Base-by-base conservation (phyloP, 1,284 basidiomycete species). In the Sanghuangporus sanghuang region DNA sequence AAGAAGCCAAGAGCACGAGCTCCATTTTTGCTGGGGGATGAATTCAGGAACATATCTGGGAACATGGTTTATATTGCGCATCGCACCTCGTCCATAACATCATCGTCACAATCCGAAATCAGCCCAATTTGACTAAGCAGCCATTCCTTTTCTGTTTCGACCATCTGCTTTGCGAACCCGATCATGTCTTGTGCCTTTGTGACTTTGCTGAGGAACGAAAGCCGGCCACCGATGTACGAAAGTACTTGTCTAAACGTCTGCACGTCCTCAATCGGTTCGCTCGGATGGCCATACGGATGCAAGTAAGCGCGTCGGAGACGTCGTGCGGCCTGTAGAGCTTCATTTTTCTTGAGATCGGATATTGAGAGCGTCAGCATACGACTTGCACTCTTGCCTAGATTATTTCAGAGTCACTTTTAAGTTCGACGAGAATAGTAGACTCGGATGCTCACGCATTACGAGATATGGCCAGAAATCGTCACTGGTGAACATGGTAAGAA, bases 391-490 rank as follows among this genome's bases (percentile, higher is more conserved):
- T 87, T 89, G 59, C 87, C 86, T 90, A 68, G 39, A 49, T 62
- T 62, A 64, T 39, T 23, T 16, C 14, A 27, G 1, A 18, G 36
- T n/a, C 11, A 3, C 0, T 49, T 4, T 58, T 11, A 39, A 7
- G 2, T 11, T 12, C 3, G n/a, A 38, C 61, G 62, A 59, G 62
- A 46, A 46, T n/a, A 1, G 16, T 6, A 46, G 8, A 18, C 16
- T 11, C 2, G 21, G 16, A 46, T 18, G 78, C 82, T 66, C 73
- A 85, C 86, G 81, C 81, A 90, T 81, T 2, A 82, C 75, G 65
- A 84, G 76, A 72, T 85, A 90, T 0, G 87, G 86, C 86, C 92
- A 94, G 71, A 89, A 92, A 71, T 93, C 90, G 69, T 94, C 90
- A 2, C 87, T 81, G 63, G 3, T 44, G 61, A 68, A 69, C 49